Conservation (phyloP, 2,329 filamentous ascomycete species). For the Penicillium sp. region DNA sequence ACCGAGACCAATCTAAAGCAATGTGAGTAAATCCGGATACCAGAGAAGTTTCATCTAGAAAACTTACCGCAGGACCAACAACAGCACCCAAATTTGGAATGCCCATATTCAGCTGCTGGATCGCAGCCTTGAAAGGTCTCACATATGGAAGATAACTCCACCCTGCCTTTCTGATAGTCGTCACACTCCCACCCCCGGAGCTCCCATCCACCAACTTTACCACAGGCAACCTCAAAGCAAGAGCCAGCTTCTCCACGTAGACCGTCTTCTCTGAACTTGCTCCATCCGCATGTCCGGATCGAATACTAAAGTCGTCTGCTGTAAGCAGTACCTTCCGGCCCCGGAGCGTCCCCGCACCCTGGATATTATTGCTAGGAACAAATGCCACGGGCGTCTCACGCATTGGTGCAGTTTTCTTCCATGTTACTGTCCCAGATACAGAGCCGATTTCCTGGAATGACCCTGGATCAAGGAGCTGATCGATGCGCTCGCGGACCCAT, state of each 20-base stretch:
- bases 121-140: constrained; percentile 53
- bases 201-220: constrained; percentile 66
- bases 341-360: constrained; percentile 56
- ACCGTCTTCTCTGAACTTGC: constrained; percentile 58
- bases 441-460: constrained; percentile 62
- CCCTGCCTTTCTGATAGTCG: constrained; percentile 56
- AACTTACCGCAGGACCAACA: constrained; percentile 56
- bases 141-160: constrained; percentile 63
- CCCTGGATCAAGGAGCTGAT: constrained; percentile 56
- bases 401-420: constrained; percentile 48
- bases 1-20: constrained; percentile 56
- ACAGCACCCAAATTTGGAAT: constrained; percentile 66
- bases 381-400: constrained; percentile 50
- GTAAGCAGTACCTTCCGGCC: constrained; percentile 60
- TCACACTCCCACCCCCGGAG: constrained; percentile 63
- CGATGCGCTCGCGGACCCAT: constrained; percentile 63
- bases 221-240: constrained; percentile 59
- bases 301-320: constrained; percentile 63
- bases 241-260: constrained; percentile 62
- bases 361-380: constrained; percentile 63
- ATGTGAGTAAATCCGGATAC: neutral
- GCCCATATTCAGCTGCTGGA: constrained; percentile 60
- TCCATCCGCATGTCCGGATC: constrained; percentile 65
- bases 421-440: constrained; percentile 59
- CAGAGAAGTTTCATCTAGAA: neutral